Evolutionary conservation across 2,329 filamentous ascomycete genomes (phyloP).

Genomic region (Claviceps africana): DNA sequence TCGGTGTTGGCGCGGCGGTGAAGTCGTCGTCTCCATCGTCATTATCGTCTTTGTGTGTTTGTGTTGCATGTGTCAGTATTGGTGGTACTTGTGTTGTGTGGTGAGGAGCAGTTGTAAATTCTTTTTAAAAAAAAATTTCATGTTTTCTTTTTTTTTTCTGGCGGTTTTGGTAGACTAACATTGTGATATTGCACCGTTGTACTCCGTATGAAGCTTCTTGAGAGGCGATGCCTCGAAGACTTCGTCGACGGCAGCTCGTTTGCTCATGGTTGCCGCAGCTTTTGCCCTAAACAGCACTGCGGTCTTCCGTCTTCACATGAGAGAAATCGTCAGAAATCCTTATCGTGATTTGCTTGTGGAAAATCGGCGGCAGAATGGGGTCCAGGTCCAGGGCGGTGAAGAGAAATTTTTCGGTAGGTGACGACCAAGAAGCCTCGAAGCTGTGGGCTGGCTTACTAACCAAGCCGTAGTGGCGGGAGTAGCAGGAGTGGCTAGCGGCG

Average conservation of each 20-base stretch:
- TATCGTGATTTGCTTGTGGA: background rate
- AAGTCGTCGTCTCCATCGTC: slow-evolving; percentile 21
- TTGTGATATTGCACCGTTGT: slow-evolving; percentile 8
- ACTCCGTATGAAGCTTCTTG: slow-evolving; percentile 14
- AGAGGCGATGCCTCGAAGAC: slow-evolving; percentile 12
- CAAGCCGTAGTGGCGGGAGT: no score
- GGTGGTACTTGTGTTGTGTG: no score
- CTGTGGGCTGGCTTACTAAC: no score
- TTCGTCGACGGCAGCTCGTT: slow-evolving; percentile 16
- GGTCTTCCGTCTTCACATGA: background rate
- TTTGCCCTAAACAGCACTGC: background rate
- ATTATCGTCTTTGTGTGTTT: background rate
- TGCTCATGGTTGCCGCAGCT: slow-evolving; percentile 15
- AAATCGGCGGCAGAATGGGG: slow-evolving; percentile 18
- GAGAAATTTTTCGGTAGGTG: slow-evolving; percentile 15
- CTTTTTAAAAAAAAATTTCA: no score
- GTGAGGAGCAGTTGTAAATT: no score
- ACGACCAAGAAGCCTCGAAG: slow-evolving; percentile 8
- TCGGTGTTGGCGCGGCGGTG: slow-evolving; percentile 18
- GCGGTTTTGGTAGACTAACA: slow-evolving; percentile 10
- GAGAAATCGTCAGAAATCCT: background rate
- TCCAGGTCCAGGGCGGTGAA: slow-evolving; percentile 20
- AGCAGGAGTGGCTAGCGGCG: no score
- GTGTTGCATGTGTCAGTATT: background rate
- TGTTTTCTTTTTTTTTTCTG: no score